Conservation (phyloP, 495 filamentous ascomycete genomes). For the Chaetomium fimeti region DNA sequence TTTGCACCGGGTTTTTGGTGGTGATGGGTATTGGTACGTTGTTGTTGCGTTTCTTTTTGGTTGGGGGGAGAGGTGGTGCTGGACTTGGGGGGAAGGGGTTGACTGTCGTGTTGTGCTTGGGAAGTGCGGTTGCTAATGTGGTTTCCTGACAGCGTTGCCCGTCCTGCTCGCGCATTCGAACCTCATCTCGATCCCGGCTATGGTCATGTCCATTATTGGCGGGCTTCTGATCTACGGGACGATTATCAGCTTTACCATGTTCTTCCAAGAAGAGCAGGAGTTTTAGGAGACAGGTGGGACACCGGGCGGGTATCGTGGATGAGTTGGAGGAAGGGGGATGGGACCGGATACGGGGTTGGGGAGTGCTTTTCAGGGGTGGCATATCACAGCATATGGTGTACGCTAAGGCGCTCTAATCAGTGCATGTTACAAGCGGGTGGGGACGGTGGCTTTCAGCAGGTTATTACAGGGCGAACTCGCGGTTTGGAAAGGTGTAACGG, state of each 20-base stretch:
- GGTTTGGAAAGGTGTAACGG: not conserved
- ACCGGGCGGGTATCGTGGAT: not conserved
- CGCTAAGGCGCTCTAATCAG: not conserved
- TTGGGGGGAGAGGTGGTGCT: not conserved
- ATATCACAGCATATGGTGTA: slow-evolving; percentile 10
- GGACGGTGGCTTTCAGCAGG: slow-evolving; percentile 7
- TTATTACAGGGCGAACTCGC: not conserved
- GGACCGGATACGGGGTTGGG: not conserved
- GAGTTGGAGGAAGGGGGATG: not conserved
- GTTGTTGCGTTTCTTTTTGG: not conserved
- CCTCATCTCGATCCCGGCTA: slow-evolving; percentile 76
- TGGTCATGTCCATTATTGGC: slow-evolving; percentile 92
- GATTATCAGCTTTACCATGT: slow-evolving; percentile 95
- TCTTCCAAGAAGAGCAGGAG: slow-evolving; percentile 95
- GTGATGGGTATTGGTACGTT: slow-evolving; percentile 93
- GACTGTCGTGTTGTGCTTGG: too few species aligned
- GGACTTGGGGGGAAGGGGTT: too few species aligned
- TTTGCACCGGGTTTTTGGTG: slow-evolving; percentile 94
- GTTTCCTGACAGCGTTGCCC: slow-evolving; percentile 68
- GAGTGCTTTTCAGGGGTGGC: slow-evolving; percentile 1
- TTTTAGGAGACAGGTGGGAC: slow-evolving; percentile 44
- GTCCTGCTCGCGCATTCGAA: slow-evolving; percentile 79
- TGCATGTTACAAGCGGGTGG: not conserved
- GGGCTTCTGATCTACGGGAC: slow-evolving; percentile 95
- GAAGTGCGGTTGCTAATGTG: slow-evolving; percentile 22